These are phyloP conservation scores for Guillardia theta DNA, from an alignment of 78 protist genomes.

Conservation along the genomic window DNA sequence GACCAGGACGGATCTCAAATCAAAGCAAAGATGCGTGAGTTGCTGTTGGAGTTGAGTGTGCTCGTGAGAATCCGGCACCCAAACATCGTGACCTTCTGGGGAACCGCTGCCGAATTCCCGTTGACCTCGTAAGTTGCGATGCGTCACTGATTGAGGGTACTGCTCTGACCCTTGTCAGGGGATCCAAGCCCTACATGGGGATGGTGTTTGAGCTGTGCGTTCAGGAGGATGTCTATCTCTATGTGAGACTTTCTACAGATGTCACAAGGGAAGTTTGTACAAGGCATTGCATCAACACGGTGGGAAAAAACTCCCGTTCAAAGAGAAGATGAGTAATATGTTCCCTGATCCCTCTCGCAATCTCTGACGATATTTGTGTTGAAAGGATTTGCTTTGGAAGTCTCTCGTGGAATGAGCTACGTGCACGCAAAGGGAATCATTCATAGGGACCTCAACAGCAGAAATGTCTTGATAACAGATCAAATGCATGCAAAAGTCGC, in stretches of 20 bases:
- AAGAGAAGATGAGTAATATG: not conserved
- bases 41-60: not conserved
- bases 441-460: not conserved
- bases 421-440: not conserved
- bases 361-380: not conserved
- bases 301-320: not conserved
- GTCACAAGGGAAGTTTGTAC: not conserved
- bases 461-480: not conserved
- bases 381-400: not conserved
- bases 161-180: too few relatives aligned
- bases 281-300: not conserved
- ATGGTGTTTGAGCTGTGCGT: slow-evolving; percentile 29
- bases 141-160: too few relatives aligned
- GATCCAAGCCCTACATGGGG: not conserved
- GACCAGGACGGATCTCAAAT: not conserved
- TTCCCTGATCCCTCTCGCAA: not conserved
- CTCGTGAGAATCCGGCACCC: slow-evolving; percentile 35
- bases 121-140: not conserved
- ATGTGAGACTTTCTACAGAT: too few relatives aligned
- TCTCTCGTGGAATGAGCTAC: not conserved
- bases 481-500: not conserved
- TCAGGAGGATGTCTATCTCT: too few relatives aligned
- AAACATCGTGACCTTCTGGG: slow-evolving; percentile 36
- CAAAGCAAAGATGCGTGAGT: not conserved
- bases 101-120: slow-evolving; percentile 32